Evolutionary conservation across 78 protist genomes (phyloP).

Genomic region (Dictyostelium firmibasis): DNA sequence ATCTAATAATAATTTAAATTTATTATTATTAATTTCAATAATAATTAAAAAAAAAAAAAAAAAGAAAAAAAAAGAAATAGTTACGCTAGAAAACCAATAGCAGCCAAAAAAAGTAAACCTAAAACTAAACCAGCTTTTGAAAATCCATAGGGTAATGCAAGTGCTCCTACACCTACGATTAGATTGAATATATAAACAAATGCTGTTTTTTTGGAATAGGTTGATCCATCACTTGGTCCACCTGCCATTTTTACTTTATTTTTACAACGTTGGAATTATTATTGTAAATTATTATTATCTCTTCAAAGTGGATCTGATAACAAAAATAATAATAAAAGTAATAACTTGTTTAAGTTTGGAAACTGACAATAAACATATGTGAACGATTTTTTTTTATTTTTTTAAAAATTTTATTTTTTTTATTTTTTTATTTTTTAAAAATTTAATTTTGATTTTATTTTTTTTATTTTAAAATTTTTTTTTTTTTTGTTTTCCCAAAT

Average conservation of each 20-base stretch:
- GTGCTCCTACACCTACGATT: conserved; percentile 88
- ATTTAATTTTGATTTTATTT: no score
- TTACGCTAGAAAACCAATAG: conserved; percentile 72
- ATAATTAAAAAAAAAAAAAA: neutral
- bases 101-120: conserved; percentile 59
- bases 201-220: conserved; percentile 56
- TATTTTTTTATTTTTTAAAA: no score
- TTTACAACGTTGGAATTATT: no score
- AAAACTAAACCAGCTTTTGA: conserved; percentile 75
- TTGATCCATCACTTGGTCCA: conserved; percentile 59
- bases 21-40: neutral
- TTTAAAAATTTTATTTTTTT: no score
- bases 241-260: no score
- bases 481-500: no score
- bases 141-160: conserved; percentile 81
- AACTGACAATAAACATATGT: no score
- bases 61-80: neutral
- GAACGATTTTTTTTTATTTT: no score
- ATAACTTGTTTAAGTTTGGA: no score
- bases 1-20: neutral
- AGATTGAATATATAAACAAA: conserved; percentile 82
- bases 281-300: neutral
- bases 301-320: no score
- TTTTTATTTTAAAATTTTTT: no score
- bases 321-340: no score